Base-by-base conservation (phyloP, 345 rosid genomes). In the Citrus medica region DNA sequence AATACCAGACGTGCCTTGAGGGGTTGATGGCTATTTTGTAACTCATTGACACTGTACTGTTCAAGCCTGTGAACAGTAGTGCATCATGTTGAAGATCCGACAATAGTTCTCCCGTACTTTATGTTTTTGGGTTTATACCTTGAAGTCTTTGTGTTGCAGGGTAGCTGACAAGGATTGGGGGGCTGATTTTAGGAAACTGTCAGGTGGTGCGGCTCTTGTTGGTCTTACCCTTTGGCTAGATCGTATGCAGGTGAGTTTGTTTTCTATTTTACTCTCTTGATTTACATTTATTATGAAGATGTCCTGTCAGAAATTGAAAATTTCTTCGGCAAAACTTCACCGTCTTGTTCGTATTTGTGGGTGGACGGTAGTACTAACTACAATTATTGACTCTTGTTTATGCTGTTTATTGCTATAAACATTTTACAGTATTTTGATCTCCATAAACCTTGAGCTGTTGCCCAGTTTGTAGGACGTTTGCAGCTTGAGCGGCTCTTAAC, bases 101-200 rank as follows among this genome's bases (percentile, higher is more conserved):
- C 10, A 21, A 32, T 28, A 27, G 48, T 55, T 73, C 17, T 64
- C n/a, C 55, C 14, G 17, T 25, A 3, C 25, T 55, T 37, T 32
- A 22, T 69, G 53, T 25, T 66, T 35, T 69, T 10, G 25, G 35
- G 56, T 64, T 60, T n/a, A 53, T 78, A 46, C n/a, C 19, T 74
- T 73, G 25, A 76, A 55, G 56, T 58, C 58, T 82, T 51, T 73
- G 62, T 83, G 82, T 76, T 82, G 71, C 92, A 95, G 99, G 86
- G 95, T 95, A 75, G 93, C 97, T 71, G 99, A 92, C 77, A 92
- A 91, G 79, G 94, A 92, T 67, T 93, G 99, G 99, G 96, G 98
- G 48, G 97, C 99, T 75, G 99, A 95, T 84, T 88, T 95, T 72
- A 89, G 99, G 77, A 93, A 89, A 87, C 74, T 95, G 76, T 95